Base-by-base conservation (phyloP, 495 filamentous ascomycete species). In the Lasiosphaeria ovina region DNA sequence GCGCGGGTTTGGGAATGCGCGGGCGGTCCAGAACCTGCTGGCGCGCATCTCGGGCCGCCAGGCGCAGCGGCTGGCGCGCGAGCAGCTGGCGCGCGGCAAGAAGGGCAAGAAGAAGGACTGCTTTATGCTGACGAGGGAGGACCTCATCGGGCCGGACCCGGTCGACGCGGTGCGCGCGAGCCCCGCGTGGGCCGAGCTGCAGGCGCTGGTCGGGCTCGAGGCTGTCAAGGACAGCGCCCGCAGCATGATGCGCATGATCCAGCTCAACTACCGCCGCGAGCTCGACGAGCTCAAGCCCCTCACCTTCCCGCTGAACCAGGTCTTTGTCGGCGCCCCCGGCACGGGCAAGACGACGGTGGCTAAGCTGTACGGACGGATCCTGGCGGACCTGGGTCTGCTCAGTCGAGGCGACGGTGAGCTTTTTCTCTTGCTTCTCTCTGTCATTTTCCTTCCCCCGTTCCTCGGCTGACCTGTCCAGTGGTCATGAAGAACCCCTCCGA, bases 321-420 rank as follows among this genome's bases (percentile, higher is more conserved):
- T 91, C 16, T 91, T 92, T 55, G 69, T 89, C 3, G 89, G 89
- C 1, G 79, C 76, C 34, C 89, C 88, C 1, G 89, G 88, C 2
- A 92, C 88, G 0, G 89, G 90, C 0, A 93, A 92, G 64, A 92
- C 89, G 0, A 83, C 87, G 0, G 86, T 93, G 0, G 90, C 87
- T 0, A 89, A 89, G 68, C 66, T 92, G 3, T 93, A 89, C 64
- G 87, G 86, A 0, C 74, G 82, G 62, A 85, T 89, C 11, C 69
- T 90, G 3, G 85, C 77, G 0, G 79, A 85, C 55, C 66, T 89
- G 14, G 86, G 86, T 0, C 54, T 85, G 35, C 68, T 90, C 3
- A 81, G 76, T 3, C 87, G 83, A 54, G 84, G 85, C 0, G 83
- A 89, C 79, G 83, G 84, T 86, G 68, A 64, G 74, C 7, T 11